phyloP scores from a whole-genome alignment of 1,284 basidiomycete genomes.

The Mycena sp. region DNA sequence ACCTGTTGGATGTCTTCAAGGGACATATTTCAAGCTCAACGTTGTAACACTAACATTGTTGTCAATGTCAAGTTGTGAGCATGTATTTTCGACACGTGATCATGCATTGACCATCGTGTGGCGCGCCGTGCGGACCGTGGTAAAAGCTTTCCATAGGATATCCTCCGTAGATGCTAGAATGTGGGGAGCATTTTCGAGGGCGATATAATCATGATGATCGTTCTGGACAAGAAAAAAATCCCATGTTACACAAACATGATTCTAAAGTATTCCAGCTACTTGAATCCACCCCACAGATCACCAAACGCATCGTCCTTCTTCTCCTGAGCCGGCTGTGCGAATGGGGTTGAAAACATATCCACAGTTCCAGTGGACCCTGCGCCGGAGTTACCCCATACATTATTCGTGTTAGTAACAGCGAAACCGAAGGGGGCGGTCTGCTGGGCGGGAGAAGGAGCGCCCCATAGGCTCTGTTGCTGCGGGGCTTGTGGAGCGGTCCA shows the following conservation, averaged over 20 bases:
- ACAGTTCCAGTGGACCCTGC: conserved; percentile 29
- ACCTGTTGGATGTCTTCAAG: conserved; percentile 22
- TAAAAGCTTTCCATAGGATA: too few species aligned
- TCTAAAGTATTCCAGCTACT: conserved; percentile 61
- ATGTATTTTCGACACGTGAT: too few species aligned
- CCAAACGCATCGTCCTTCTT: conserved; percentile 85
- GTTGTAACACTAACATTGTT: too few species aligned
- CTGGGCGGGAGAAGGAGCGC: conserved; percentile 35
- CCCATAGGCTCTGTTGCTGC: conserved; percentile 38
- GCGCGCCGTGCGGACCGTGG: too few species aligned
- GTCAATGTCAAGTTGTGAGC: too few species aligned
- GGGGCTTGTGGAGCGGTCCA: conserved; percentile 54
- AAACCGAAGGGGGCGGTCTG: conserved; percentile 35
- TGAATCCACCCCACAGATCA: conserved; percentile 84
- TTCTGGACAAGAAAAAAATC: too few species aligned
- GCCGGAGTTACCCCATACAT: conserved; percentile 26
- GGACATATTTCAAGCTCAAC: too few species aligned
- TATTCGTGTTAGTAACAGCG: conserved; percentile 27
- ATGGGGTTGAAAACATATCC: conserved; percentile 48
- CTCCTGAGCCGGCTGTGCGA: conserved; percentile 41
- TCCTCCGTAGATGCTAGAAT: too few species aligned
- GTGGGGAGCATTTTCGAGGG: too few species aligned
- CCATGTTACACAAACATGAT: too few species aligned
- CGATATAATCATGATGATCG: too few species aligned
- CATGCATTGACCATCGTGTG: too few species aligned